A percentile compares a stretch with the other conserved stretches of the same genome.
phyloP scores from a whole-genome alignment of 306 rosid species.

The Medicago lupulina region DNA sequence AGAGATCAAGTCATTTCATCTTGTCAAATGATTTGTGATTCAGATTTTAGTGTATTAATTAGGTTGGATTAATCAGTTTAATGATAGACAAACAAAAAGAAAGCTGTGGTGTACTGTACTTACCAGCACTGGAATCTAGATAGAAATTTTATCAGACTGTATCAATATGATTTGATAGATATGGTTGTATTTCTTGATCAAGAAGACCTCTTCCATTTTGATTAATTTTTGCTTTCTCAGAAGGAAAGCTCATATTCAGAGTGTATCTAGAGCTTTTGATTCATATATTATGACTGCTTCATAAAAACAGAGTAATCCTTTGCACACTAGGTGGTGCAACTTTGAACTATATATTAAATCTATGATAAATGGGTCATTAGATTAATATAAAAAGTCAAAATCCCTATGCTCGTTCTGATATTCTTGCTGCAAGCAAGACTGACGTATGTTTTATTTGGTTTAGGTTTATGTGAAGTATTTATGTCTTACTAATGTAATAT shows the following conservation, averaged over 20 bases:
- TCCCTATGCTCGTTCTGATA: not conserved
- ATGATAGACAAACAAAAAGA: not conserved
- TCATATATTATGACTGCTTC: not conserved
- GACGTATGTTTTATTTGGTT: not conserved
- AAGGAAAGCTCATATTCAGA: not conserved
- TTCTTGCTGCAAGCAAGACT: not conserved
- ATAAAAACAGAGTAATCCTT: not conserved
- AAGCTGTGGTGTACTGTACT: not conserved
- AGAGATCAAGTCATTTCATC: not conserved
- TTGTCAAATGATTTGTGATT: conserved; percentile 26
- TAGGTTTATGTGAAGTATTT: too few species aligned
- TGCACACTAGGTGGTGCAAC: not conserved
- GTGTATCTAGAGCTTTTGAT: not conserved
- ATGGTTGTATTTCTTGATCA: conserved; percentile 16
- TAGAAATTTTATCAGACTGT: conserved; percentile 9
- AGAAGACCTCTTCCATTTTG: conserved; percentile 3
- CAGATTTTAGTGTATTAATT: not conserved
- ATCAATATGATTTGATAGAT: not conserved
- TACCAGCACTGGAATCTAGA: not conserved
- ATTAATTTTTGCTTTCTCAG: not conserved
- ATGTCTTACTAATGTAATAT: too few species aligned
- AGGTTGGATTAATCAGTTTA: not conserved
- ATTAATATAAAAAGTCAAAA: not conserved
- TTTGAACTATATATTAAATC: not conserved
- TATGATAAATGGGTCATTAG: not conserved